A percentile compares a stretch with the other conserved stretches of the same genome.
These are phyloP conservation scores for Bifiguratus adelaidae DNA, from an alignment of 192 early-diverging fungal genomes.

Conservation along the genomic window DNA sequence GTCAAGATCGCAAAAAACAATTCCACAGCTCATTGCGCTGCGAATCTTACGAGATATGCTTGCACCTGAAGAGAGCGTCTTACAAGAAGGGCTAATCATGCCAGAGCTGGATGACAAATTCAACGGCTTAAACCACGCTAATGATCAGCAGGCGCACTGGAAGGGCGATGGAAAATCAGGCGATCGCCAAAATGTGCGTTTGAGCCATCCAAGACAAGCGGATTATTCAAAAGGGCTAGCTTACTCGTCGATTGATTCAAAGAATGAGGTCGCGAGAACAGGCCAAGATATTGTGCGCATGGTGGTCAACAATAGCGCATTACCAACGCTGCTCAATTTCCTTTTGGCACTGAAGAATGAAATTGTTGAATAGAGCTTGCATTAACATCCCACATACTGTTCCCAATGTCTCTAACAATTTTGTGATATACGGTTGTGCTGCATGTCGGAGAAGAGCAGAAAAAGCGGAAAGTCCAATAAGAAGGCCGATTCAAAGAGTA, in stretches of 20 bases:
- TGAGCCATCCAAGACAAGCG: no score
- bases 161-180: no score
- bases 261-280: constrained; percentile 18
- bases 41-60: constrained; percentile 37
- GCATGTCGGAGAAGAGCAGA: no score
- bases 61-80: constrained; percentile 23
- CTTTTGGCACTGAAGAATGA: no score
- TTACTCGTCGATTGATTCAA: constrained; percentile 1
- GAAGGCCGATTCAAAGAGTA: no score
- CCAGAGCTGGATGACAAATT: not conserved
- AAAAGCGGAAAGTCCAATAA: no score
- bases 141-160: not conserved
- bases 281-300: constrained; percentile 37
- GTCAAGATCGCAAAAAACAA: not conserved
- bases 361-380: no score
- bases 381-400: no score
- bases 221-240: no score
- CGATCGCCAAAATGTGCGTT: no score
- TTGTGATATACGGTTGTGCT: no score
- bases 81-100: not conserved
- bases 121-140: not conserved
- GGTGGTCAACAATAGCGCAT: constrained; percentile 35
- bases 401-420: no score
- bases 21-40: constrained; percentile 31
- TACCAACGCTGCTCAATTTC: constrained; percentile 35